Percentiles rank a stretch among this genome's conserved stretches.
Evolutionary conservation across 805 yeast species (phyloP).

Genomic region (Starmera caribaea): DNA sequence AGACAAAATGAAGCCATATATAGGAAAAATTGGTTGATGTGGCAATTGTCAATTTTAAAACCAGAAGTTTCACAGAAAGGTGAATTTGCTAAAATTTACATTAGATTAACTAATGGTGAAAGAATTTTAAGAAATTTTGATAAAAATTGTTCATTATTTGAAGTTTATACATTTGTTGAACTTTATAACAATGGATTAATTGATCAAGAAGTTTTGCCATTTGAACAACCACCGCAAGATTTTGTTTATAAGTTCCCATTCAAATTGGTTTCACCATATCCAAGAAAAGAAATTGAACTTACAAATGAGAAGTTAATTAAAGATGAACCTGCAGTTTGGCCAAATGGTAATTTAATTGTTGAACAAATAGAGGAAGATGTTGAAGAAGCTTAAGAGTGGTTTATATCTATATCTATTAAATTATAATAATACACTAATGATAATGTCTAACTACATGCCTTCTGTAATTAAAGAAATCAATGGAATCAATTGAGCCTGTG

Average conservation of each 20-base stretch:
- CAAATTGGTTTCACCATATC: constrained; percentile 44
- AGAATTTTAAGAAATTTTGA: constrained; percentile 44
- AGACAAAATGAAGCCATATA: constrained; percentile 13
- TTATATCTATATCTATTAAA: constrained; percentile 8
- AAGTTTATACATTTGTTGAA: constrained; percentile 66
- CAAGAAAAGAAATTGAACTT: constrained; percentile 36
- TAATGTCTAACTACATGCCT: neutral
- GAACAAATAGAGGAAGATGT: constrained; percentile 20
- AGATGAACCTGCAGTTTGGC: constrained; percentile 42
- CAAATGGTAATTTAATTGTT: constrained; percentile 55
- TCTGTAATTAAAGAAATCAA: neutral
- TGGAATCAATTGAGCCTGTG: neutral
- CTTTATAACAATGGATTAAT: constrained; percentile 26
- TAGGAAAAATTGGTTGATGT: constrained; percentile 34
- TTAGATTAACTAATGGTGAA: constrained; percentile 54
- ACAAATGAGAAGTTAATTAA: constrained; percentile 21
- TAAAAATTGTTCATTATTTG: constrained; percentile 40
- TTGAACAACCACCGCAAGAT: constrained; percentile 22
- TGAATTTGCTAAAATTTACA: constrained; percentile 51
- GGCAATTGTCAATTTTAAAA: constrained; percentile 30
- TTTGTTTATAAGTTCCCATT: constrained; percentile 42
- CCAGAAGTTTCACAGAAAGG: constrained; percentile 21
- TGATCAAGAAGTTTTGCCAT: constrained; percentile 10
- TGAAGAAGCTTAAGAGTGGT: neutral
- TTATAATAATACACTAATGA: neutral